Evolutionary conservation across 2,329 filamentous ascomycete species (phyloP), one percentile per base, ranked within the genome.

Genomic region (Colletotrichum gigasporum): DNA sequence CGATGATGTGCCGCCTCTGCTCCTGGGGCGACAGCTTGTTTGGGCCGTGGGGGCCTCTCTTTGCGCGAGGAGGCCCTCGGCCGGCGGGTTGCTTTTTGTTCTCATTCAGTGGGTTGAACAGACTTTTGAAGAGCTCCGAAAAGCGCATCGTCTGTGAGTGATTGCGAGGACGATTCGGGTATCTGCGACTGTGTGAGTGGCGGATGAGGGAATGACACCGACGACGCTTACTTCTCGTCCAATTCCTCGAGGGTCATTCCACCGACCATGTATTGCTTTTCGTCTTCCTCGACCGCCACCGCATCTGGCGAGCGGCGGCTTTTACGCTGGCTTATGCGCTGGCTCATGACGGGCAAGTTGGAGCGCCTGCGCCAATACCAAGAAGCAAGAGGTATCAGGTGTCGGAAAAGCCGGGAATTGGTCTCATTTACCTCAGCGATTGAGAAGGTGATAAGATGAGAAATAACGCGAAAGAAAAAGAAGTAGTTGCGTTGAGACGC

Each of bases 111-210:
- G 94, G 94, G 70, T 97, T 91, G 81, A 99, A 98, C 1, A 99
- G 84, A 22, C 85, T 84, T 14, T 85, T 81, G 74, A 91, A 93
- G 0, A 99, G 83, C 4, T 92, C 90, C 64, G 93, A 91, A 73
- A 99, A 99, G 5, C 88, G 87, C 9, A 96, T 81, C 1, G 95
- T 97, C 66, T 87, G 88, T 37, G 88, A 88, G 70, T 91, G 87
- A 69, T 98, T 99, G 67, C 82, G 87, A 3, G 96, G 96, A 3
- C 94, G 88, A 71, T 93, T 90, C 3, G 94, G 93, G 73, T 92
- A 96, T 73, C 91, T 93, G 63, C n/a, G 2, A n/a, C 12, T n/a
- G 14, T 54, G 57, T 78, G 18, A 58, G 24, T 16, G 16, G n/a
- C n/a, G n/a, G n/a, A n/a, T 14, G 4, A 16, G 11, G 18, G 10